phyloP scores from a whole-genome alignment of 805 yeast genomes.

The Zygotorulaspora sp. region DNA sequence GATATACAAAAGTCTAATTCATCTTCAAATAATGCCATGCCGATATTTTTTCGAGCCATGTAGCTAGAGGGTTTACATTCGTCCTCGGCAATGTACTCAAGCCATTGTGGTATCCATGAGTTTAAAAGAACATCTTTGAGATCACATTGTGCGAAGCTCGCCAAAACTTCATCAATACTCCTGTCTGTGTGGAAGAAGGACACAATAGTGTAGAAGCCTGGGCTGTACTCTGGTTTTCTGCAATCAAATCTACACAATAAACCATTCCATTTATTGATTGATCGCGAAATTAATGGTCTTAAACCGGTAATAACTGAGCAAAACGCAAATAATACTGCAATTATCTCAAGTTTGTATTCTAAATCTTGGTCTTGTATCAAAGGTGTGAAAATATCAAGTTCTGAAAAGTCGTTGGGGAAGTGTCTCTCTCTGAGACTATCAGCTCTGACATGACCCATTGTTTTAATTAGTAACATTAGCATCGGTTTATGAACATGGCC shows the following conservation, averaged over 20 bases:
- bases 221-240: conserved; percentile 5
- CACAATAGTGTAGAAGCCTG: conserved; percentile 23
- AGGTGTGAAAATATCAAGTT: conserved; percentile 15
- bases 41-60: not conserved
- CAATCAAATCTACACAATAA: conserved; percentile 4
- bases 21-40: conserved; percentile 14
- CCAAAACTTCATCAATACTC: conserved; percentile 7
- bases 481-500: not conserved
- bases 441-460: not conserved
- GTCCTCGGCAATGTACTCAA: conserved; percentile 1
- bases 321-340: conserved; percentile 22
- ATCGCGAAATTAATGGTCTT: conserved; percentile 14
- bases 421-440: conserved; percentile 5
- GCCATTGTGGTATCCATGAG: conserved; percentile 28
- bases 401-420: conserved; percentile 2
- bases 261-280: conserved; percentile 13
- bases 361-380: conserved; percentile 8
- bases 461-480: not conserved
- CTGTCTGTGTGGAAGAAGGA: conserved; percentile 11
- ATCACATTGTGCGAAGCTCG: conserved; percentile 11
- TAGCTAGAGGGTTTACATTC: not conserved
- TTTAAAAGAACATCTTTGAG: conserved; percentile 13
- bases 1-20: conserved; percentile 24
- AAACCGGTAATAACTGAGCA: conserved; percentile 20
- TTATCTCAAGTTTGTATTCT: conserved; percentile 12